Percentiles rank a stretch among this genome's conserved stretches.
Evolutionary conservation across 192 early-diverging fungal species (phyloP).

Genomic region (Entrophospora sp.): DNA sequence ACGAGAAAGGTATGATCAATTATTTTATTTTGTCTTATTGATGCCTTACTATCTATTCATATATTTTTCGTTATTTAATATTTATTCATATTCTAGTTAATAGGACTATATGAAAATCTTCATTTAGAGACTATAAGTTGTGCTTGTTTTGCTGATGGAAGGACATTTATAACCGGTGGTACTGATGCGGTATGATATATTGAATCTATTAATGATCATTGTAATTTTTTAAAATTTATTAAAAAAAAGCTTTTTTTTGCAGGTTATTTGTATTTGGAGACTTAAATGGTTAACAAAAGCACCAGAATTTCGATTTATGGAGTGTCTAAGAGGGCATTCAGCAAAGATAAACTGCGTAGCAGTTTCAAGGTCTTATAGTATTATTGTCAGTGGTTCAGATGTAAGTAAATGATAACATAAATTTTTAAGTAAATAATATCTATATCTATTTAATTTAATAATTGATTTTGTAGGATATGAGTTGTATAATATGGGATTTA

Average conservation of each 20-base stretch:
- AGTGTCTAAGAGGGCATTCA: conserved; percentile 51
- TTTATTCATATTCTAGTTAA: too few species aligned
- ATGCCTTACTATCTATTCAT: too few species aligned
- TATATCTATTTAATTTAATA: not conserved
- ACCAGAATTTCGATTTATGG: conserved; percentile 39
- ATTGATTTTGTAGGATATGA: conserved; percentile 47
- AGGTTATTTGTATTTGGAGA: conserved; percentile 55
- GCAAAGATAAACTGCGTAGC: conserved; percentile 40
- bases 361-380: conserved; percentile 47
- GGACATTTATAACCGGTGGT: conserved; percentile 53
- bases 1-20: conserved; percentile 32
- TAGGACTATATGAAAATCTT: conserved; percentile 52
- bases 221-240: too few species aligned
- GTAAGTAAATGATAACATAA: conserved; percentile 19
- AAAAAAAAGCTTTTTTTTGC: too few species aligned
- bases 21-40: too few species aligned
- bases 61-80: too few species aligned
- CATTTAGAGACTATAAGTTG: conserved; percentile 50
- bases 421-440: not conserved
- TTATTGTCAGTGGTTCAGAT: conserved; percentile 49
- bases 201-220: too few species aligned
- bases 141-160: conserved; percentile 48
- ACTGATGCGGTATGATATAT: conserved; percentile 35
- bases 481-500: conserved; percentile 56
- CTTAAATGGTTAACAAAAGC: conserved; percentile 33